Conservation (phyloP, 495 filamentous ascomycete genomes). For the Penicillium argentinense region DNA sequence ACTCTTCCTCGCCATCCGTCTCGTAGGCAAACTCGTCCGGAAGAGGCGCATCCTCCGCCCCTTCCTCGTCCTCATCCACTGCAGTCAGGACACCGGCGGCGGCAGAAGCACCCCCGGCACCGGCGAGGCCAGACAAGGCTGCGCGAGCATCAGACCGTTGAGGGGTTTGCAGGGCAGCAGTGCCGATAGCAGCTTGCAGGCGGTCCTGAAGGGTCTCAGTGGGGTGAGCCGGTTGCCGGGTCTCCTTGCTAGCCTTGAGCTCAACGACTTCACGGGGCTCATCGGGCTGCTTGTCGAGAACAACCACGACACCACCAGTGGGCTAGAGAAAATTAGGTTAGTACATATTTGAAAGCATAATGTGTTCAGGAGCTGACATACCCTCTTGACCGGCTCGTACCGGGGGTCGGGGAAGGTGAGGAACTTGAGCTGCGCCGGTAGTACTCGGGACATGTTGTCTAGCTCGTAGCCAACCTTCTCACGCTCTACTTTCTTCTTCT, state of each 20-base stretch:
- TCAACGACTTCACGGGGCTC: slow-evolving; percentile 79
- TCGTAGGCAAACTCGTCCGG: slow-evolving; percentile 87
- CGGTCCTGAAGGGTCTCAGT: slow-evolving; percentile 48
- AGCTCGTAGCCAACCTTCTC: slow-evolving; percentile 95
- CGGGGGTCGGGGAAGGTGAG: slow-evolving; percentile 83
- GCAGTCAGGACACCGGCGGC: slow-evolving; percentile 80
- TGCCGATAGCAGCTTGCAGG: slow-evolving; percentile 40
- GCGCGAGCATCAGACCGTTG: slow-evolving; percentile 37
- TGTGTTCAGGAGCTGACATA: slow-evolving; percentile 40
- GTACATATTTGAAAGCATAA: slow-evolving; percentile 16
- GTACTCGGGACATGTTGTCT: slow-evolving; percentile 93
- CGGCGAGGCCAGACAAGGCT: slow-evolving; percentile 25
- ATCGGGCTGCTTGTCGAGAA: slow-evolving; percentile 79
- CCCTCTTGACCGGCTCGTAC: slow-evolving; percentile 95
- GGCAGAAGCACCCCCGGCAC: slow-evolving; percentile 60
- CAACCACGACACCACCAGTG: slow-evolving; percentile 88
- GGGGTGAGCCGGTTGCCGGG: slow-evolving; percentile 57
- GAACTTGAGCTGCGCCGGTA: slow-evolving; percentile 91
- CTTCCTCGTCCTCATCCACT: slow-evolving; percentile 81
- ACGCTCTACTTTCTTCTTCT: slow-evolving; percentile 87
- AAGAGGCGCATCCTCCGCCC: slow-evolving; percentile 74
- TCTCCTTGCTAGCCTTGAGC: slow-evolving; percentile 80
- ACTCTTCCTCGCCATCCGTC: slow-evolving; percentile 67
- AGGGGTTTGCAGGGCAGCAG: slow-evolving; percentile 38
- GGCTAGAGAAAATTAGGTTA: slow-evolving; percentile 62